Conservation (phyloP, 2,329 filamentous ascomycete genomes). For the Scytalidium lignicola region DNA sequence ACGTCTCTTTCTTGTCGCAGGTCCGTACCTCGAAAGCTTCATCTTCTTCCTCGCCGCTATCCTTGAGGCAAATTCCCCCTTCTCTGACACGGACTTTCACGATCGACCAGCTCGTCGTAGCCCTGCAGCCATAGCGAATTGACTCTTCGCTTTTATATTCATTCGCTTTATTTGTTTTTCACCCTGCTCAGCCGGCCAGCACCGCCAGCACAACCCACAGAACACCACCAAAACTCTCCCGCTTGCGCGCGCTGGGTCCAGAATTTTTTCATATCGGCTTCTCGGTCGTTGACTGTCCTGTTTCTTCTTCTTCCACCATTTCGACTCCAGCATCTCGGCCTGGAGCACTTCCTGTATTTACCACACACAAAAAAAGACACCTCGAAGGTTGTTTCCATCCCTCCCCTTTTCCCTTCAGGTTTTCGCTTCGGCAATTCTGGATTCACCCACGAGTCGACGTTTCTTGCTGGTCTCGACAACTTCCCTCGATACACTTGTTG, state of each 20-base stretch:
- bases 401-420: slow-evolving; percentile 8
- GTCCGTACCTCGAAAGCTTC: slow-evolving; percentile 27
- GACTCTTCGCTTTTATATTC: neutral
- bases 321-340: neutral
- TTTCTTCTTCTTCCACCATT: neutral
- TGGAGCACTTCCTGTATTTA: neutral
- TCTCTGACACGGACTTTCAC: slow-evolving; percentile 2
- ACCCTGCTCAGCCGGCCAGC: neutral
- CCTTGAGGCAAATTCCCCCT: neutral
- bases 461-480: slow-evolving; percentile 29
- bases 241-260: slow-evolving; percentile 10
- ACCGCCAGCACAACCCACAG: neutral
- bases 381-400: slow-evolving; percentile 7
- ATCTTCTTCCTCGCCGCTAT: slow-evolving; percentile 12
- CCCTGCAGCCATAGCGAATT: neutral
- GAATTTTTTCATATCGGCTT: slow-evolving; percentile 3
- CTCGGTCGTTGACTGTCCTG: slow-evolving; percentile 8
- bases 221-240: slow-evolving; percentile 10
- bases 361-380: neutral
- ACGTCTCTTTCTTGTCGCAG: slow-evolving; percentile 29
- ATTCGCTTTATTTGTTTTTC: neutral
- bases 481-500: slow-evolving; percentile 27
- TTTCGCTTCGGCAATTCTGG: slow-evolving; percentile 5
- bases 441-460: slow-evolving; percentile 20
- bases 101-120: slow-evolving; percentile 4